phyloP scores from a whole-genome alignment of 2,329 filamentous ascomycete genomes.

The Sporothrix mexicana region DNA sequence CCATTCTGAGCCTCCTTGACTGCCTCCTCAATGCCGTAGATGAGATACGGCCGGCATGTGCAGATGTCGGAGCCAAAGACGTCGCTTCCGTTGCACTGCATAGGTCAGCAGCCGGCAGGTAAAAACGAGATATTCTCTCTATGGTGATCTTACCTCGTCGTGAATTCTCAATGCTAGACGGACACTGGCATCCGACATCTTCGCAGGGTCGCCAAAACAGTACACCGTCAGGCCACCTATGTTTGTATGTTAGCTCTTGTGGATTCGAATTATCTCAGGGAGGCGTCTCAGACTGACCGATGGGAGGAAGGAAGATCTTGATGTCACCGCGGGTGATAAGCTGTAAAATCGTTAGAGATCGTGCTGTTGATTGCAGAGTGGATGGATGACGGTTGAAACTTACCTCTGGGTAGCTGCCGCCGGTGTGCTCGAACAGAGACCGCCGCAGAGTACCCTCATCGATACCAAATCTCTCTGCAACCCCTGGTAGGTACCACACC shows the following conservation, averaged over 20 bases:
- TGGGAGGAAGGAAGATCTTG: conserved; percentile 93
- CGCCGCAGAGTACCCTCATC: conserved; percentile 86
- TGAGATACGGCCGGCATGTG: conserved; percentile 93
- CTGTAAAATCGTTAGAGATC: conserved; percentile 42
- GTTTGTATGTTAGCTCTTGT: conserved; percentile 34
- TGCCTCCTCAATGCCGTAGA: conserved; percentile 96
- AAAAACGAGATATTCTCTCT: neutral
- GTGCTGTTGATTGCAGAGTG: too few species aligned
- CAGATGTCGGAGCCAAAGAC: conserved; percentile 98
- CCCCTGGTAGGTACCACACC: conserved; percentile 82
- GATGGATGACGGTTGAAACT: conserved; percentile 21
- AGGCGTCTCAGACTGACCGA: conserved; percentile 58
- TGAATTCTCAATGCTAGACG: conserved; percentile 83
- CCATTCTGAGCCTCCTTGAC: conserved; percentile 96
- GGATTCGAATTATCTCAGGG: neutral
- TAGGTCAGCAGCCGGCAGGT: neutral
- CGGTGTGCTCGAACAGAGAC: conserved; percentile 91
- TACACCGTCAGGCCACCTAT: conserved; percentile 88
- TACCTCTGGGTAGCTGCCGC: conserved; percentile 90
- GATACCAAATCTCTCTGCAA: conserved; percentile 92
- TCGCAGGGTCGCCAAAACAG: conserved; percentile 92
- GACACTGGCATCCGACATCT: conserved; percentile 86
- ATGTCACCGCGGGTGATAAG: conserved; percentile 93
- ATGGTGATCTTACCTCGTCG: conserved; percentile 57
- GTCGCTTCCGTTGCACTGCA: conserved; percentile 86